Evolutionary conservation across 805 yeast species (phyloP).

Genomic region (Kazachstania bromeliacearum): DNA sequence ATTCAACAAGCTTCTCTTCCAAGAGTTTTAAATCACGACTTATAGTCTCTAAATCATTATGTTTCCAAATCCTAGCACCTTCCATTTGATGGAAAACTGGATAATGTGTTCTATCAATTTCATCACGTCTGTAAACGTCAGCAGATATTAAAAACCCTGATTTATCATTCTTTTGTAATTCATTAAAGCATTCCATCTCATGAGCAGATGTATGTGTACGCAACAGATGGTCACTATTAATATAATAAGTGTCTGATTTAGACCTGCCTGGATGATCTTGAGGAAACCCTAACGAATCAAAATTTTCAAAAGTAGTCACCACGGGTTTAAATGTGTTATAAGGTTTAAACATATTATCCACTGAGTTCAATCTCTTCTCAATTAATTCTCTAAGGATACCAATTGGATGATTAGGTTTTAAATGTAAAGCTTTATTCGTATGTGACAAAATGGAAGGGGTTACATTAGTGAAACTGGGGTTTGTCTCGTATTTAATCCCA

Average conservation of each 20-base stretch:
- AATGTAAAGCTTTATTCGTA: conserved; percentile 66
- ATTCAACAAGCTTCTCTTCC: conserved; percentile 36
- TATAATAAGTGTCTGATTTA: conserved; percentile 84
- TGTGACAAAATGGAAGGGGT: conserved; percentile 62
- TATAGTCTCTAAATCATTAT: conserved; percentile 38
- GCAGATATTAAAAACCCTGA: conserved; percentile 83
- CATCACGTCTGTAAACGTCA: conserved; percentile 92
- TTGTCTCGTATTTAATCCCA: conserved; percentile 47
- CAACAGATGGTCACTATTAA: conserved; percentile 61
- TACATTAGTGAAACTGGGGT: conserved; percentile 71
- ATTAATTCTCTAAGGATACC: conserved; percentile 74
- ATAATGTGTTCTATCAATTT: conserved; percentile 90
- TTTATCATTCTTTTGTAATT: conserved; percentile 34
- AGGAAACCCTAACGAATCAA: conserved; percentile 89
- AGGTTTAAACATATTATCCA: conserved; percentile 54
- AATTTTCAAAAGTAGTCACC: conserved; percentile 75
- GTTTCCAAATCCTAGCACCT: conserved; percentile 83
- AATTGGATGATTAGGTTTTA: conserved; percentile 72
- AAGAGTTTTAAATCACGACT: conserved; percentile 52
- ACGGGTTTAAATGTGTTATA: conserved; percentile 76
- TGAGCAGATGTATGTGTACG: conserved; percentile 97
- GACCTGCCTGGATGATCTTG: conserved; percentile 88
- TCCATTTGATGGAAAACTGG: conserved; percentile 98
- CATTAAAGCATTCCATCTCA: conserved; percentile 69
- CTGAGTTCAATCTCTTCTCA: conserved; percentile 52